These are phyloP conservation scores for Debaryomyces prosopidis DNA, from an alignment of 805 yeast genomes.

Conservation along the genomic window DNA sequence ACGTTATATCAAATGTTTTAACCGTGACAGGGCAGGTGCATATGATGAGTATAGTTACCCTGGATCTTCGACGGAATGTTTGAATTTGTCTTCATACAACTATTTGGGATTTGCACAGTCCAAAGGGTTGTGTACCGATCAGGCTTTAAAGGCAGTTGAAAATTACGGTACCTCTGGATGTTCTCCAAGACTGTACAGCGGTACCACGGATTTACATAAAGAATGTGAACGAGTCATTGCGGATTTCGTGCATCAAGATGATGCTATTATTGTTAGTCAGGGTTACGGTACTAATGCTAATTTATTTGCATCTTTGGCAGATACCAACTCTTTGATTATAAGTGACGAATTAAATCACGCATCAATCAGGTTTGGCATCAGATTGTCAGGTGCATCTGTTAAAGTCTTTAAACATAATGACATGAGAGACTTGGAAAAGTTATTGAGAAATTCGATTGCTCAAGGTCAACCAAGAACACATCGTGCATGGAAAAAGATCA, in stretches of 20 bases:
- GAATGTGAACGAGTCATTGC: constrained; percentile 80
- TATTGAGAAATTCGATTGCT: constrained; percentile 80
- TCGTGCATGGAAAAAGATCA: constrained; percentile 91
- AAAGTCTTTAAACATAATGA: constrained; percentile 92
- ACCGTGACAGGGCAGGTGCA: constrained; percentile 68
- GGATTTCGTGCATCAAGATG: constrained; percentile 86
- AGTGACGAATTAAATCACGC: constrained; percentile 96
- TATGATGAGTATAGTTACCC: constrained; percentile 64
- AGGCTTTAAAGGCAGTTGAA: constrained; percentile 62
- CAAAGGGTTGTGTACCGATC: constrained; percentile 85
- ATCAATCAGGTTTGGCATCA: constrained; percentile 91
- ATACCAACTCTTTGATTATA: constrained; percentile 84
- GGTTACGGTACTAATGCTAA: constrained; percentile 96
- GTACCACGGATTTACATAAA: constrained; percentile 72
- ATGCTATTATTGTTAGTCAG: constrained; percentile 82
- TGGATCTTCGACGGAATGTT: constrained; percentile 73
- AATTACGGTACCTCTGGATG: constrained; percentile 76
- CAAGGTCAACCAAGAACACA: constrained; percentile 95
- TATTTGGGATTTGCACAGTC: constrained; percentile 97
- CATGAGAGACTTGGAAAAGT: constrained; percentile 72
- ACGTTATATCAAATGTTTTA: constrained; percentile 78
- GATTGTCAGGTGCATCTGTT: constrained; percentile 90
- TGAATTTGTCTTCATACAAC: constrained; percentile 88
- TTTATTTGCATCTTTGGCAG: constrained; percentile 78
- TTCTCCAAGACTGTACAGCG: constrained; percentile 73